Conservation (phyloP, 169 alveolate species). For the Plasmodium vinckei region DNA sequence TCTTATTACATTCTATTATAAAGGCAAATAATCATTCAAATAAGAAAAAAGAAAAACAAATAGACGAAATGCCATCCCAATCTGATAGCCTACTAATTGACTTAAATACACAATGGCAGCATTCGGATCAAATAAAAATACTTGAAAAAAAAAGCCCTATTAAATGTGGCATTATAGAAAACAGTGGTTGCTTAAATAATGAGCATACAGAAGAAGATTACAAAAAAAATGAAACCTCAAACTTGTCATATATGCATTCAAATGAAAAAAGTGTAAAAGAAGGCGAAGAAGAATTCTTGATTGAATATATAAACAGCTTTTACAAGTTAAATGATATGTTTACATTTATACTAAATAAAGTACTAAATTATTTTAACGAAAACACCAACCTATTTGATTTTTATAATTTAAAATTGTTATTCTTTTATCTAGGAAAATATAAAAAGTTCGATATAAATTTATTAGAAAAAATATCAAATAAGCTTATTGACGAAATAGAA, state of each 20-base stretch:
- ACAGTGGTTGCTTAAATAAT: not conserved
- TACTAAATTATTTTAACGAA: constrained; percentile 44
- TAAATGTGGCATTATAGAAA: not conserved
- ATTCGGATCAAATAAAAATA: not conserved
- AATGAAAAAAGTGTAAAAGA: not conserved
- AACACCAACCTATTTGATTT: constrained; percentile 19
- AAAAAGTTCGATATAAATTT: constrained; percentile 21
- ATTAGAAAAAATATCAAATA: constrained; percentile 38
- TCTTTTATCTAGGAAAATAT: constrained; percentile 47
- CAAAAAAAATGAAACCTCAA: not conserved
- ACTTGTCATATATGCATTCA: not conserved
- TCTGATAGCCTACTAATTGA: not conserved
- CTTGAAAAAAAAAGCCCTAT: not conserved
- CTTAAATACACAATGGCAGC: no score
- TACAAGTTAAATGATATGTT: constrained; percentile 67
- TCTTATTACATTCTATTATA: constrained; percentile 32
- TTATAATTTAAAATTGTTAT: constrained; percentile 42
- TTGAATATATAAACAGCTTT: constrained; percentile 47
- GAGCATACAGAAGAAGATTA: not conserved
- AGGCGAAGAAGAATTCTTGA: constrained; percentile 15
- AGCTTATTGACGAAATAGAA: constrained; percentile 48
- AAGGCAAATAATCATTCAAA: constrained; percentile 13
- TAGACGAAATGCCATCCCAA: not conserved
- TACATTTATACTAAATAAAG: constrained; percentile 35
- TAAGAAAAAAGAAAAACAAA: not conserved